Percentiles rank a stretch among this genome's conserved stretches.
Conservation (phyloP, 2,329 filamentous ascomycete species). For the Fusarium sp. region DNA sequence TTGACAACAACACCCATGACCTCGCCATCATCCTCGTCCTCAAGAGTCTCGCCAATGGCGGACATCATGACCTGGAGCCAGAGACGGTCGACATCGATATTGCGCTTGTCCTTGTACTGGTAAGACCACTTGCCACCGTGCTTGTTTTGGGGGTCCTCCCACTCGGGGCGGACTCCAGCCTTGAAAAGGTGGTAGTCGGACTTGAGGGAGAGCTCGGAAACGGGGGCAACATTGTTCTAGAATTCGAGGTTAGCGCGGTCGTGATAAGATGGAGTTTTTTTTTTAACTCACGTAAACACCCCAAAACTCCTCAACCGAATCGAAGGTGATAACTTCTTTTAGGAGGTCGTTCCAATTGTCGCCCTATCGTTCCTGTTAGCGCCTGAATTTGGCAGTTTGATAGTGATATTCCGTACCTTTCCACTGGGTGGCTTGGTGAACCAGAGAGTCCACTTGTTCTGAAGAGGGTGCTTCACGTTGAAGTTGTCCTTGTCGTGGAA, state of each 20-base stretch:
- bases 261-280: background rate
- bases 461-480: slow-evolving; percentile 98
- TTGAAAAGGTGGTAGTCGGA: slow-evolving; percentile 99
- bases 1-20: slow-evolving; percentile 99
- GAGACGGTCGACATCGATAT: slow-evolving; percentile 90
- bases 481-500: slow-evolving; percentile 99
- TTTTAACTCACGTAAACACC: slow-evolving; percentile 87
- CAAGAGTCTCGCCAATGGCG: slow-evolving; percentile 96
- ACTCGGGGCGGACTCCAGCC: slow-evolving; percentile 94
- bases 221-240: slow-evolving; percentile 98
- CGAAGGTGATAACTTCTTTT: slow-evolving; percentile 98
- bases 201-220: slow-evolving; percentile 95
- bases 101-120: slow-evolving; percentile 96
- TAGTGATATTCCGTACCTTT: slow-evolving; percentile 72
- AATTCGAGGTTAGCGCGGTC: slow-evolving; percentile 9
- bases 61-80: slow-evolving; percentile 98
- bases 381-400: slow-evolving; percentile 2
- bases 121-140: slow-evolving; percentile 99
- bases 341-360: slow-evolving; percentile 99
- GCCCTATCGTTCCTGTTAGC: slow-evolving; percentile 68
- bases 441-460: slow-evolving; percentile 99
- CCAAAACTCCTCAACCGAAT: slow-evolving; percentile 99
- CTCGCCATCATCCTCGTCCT: slow-evolving; percentile 93
- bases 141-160: slow-evolving; percentile 99
- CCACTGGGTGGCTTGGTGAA: slow-evolving; percentile 98